Conservation (phyloP, 73 alveolate genomes). For the Paramecium octaurelia region DNA sequence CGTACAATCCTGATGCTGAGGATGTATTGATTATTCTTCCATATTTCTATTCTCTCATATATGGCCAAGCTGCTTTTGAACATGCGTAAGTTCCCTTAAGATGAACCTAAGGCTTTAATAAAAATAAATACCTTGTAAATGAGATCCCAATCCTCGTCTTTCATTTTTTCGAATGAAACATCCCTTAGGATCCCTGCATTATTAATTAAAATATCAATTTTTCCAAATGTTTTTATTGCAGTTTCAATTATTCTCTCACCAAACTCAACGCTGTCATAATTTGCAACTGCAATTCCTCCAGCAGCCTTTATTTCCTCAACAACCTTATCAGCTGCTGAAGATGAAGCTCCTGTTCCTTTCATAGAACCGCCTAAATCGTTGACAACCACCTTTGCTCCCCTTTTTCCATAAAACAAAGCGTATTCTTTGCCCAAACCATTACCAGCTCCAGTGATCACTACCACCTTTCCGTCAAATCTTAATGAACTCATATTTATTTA, state of each 20-base stretch:
- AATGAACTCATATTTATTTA: not conserved
- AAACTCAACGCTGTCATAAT: slow-evolving; percentile 89
- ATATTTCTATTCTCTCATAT: slow-evolving; percentile 72
- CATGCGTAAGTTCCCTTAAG: slow-evolving; percentile 79
- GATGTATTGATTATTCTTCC: slow-evolving; percentile 79
- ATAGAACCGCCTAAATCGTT: slow-evolving; percentile 85
- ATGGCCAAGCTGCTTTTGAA: slow-evolving; percentile 84
- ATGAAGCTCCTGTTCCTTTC: slow-evolving; percentile 75
- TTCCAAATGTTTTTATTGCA: slow-evolving; percentile 91
- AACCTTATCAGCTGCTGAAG: slow-evolving; percentile 79
- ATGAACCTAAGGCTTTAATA: slow-evolving; percentile 71
- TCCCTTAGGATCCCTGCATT: slow-evolving; percentile 98
- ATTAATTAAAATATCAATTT: slow-evolving; percentile 87
- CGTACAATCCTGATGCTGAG: slow-evolving; percentile 91
- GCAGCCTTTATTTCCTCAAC: slow-evolving; percentile 86
- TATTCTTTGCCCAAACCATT: slow-evolving; percentile 81
- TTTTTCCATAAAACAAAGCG: slow-evolving; percentile 79
- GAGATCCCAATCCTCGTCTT: slow-evolving; percentile 89
- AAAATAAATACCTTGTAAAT: slow-evolving; percentile 61
- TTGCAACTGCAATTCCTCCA: slow-evolving; percentile 96
- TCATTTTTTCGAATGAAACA: slow-evolving; percentile 86
- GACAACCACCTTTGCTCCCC: slow-evolving; percentile 93
- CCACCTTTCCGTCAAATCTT: slow-evolving; percentile 77
- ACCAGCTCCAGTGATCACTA: slow-evolving; percentile 86
- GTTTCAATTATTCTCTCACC: slow-evolving; percentile 95